Percentiles rank a stretch among this genome's conserved stretches.
phyloP scores from a whole-genome alignment of 257 asterid genomes.

The Capsicum pubescens region DNA sequence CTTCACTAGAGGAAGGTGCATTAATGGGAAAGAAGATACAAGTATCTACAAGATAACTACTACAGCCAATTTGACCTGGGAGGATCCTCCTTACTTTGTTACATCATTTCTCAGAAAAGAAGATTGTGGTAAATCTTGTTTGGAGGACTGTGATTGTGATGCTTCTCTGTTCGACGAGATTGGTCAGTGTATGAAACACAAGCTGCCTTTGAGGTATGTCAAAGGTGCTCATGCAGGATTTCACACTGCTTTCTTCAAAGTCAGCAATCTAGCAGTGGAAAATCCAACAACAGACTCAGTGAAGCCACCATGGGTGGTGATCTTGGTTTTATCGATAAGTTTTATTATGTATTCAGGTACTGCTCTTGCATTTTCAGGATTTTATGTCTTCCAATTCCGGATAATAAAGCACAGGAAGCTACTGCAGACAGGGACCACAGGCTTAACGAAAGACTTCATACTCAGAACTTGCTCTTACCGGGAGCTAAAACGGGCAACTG shows the following conservation, averaged over 20 bases:
- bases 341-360: slow-evolving; percentile 32
- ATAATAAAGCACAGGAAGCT: slow-evolving; percentile 29
- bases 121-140: slow-evolving; percentile 33
- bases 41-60: neutral
- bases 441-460: slow-evolving; percentile 35
- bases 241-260: slow-evolving; percentile 35
- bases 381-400: slow-evolving; percentile 30
- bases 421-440: slow-evolving; percentile 29
- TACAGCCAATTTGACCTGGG: slow-evolving; percentile 5
- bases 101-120: slow-evolving; percentile 24
- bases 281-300: slow-evolving; percentile 11
- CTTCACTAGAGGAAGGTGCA: slow-evolving; percentile 19
- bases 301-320: slow-evolving; percentile 39
- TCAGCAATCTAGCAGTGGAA: slow-evolving; percentile 1
- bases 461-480: slow-evolving; percentile 35
- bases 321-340: slow-evolving; percentile 31
- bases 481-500: slow-evolving; percentile 37
- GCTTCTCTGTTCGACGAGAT: slow-evolving; percentile 21
- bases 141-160: slow-evolving; percentile 42
- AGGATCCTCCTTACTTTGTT: slow-evolving; percentile 36
- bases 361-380: slow-evolving; percentile 27
- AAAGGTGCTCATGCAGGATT: neutral
- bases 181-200: slow-evolving; percentile 28
- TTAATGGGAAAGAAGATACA: slow-evolving; percentile 28
- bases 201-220: slow-evolving; percentile 39